These are phyloP conservation scores for Rubia yunnanensis DNA, from an alignment of 257 asterid genomes.

Conservation along the genomic window DNA sequence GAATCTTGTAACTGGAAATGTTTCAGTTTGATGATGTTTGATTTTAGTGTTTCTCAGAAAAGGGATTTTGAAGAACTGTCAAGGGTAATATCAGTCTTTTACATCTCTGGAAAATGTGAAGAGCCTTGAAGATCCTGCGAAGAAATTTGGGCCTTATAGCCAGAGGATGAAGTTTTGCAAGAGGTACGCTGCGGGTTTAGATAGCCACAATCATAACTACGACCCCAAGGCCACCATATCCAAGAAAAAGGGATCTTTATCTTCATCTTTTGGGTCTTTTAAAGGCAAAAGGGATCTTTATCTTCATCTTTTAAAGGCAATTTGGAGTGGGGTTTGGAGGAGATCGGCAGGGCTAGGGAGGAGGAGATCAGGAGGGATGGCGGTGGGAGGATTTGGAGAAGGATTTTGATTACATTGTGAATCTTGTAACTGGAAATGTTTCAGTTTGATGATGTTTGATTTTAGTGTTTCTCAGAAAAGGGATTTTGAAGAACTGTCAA, in stretches of 20 bases:
- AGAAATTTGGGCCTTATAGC: conserved; percentile 30
- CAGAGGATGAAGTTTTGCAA: conserved; percentile 43
- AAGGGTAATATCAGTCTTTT: conserved; percentile 49
- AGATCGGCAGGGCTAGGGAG: too few relatives aligned
- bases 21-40: neutral
- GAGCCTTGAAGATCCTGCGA: conserved; percentile 52
- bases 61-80: conserved; percentile 49
- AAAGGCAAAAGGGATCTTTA: too few relatives aligned
- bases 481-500: conserved; percentile 45
- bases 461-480: conserved; percentile 30
- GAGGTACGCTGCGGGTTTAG: conserved; percentile 34
- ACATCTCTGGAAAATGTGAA: conserved; percentile 34
- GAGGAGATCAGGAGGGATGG: too few relatives aligned
- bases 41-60: conserved; percentile 23
- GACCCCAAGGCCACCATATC: conserved; percentile 51
- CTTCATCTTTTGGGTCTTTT: conserved; percentile 18
- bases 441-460: neutral
- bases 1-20: neutral
- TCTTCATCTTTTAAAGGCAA: too few relatives aligned
- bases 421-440: neutral
- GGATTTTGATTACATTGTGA: too few relatives aligned
- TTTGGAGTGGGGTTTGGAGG: too few relatives aligned
- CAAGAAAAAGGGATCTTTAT: conserved; percentile 25
- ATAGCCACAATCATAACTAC: conserved; percentile 22
- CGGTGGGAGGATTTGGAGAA: too few relatives aligned